Conservation (phyloP, 2,329 filamentous ascomycete species). For the Fusarium sublunatum region DNA sequence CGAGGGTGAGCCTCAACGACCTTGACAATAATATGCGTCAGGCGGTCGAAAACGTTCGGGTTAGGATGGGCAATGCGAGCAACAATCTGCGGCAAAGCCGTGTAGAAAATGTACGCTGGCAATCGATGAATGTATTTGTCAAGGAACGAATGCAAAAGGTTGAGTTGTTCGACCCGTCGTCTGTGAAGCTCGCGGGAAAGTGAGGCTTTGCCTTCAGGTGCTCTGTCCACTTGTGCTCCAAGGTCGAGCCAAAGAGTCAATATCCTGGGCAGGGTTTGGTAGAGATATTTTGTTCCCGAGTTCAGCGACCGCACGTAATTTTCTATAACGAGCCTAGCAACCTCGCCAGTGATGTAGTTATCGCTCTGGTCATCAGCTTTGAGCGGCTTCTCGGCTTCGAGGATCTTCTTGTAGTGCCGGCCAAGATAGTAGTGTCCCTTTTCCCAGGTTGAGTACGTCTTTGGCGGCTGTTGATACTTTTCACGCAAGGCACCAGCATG, state of each 20-base stretch:
- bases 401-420: constrained; percentile 94
- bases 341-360: constrained; percentile 81
- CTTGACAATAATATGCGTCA: constrained; percentile 84
- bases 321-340: constrained; percentile 88
- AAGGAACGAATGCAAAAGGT: constrained; percentile 77
- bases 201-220: constrained; percentile 65
- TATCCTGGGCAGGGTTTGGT: constrained; percentile 91
- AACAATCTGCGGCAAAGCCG: constrained; percentile 88
- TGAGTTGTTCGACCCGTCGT: constrained; percentile 73
- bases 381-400: constrained; percentile 87
- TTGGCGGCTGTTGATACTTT: constrained; percentile 86
- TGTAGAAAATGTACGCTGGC: constrained; percentile 83
- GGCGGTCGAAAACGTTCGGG: constrained; percentile 76
- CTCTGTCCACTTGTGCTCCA: constrained; percentile 77
- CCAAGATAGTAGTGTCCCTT: constrained; percentile 98
- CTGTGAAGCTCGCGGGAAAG: constrained; percentile 64
- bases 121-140: constrained; percentile 80
- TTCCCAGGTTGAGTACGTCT: constrained; percentile 80
- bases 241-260: constrained; percentile 96
- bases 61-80: constrained; percentile 95
- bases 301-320: constrained; percentile 90
- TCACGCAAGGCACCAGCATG: constrained; percentile 81
- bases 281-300: constrained; percentile 94
- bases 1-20: constrained; percentile 90
- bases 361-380: constrained; percentile 81